Evolutionary conservation across 1,139 yeast genomes (phyloP).

Genomic region (Pichia sp.): DNA sequence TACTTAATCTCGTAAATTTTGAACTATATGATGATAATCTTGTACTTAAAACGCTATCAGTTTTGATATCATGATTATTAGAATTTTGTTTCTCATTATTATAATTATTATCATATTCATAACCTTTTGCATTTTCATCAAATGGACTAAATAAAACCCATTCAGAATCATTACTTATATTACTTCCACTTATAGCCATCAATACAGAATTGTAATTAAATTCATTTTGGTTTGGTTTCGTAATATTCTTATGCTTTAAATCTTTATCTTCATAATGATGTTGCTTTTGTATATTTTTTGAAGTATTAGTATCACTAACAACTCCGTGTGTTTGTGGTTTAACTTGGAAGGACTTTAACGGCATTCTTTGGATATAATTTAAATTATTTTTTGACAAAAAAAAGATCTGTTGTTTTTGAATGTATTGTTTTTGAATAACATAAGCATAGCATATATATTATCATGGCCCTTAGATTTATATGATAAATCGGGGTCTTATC

Average conservation of each 20-base stretch:
- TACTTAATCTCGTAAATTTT: neutral
- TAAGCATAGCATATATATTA: too few species aligned
- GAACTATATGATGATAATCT: slow-evolving; percentile 5
- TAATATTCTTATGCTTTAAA: neutral
- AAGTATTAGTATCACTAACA: too few species aligned
- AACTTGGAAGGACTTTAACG: neutral
- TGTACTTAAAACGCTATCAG: slow-evolving; percentile 10
- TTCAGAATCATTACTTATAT: slow-evolving; percentile 4
- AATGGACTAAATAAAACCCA: slow-evolving; percentile 9
- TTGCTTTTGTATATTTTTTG: too few species aligned
- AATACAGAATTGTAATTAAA: neutral
- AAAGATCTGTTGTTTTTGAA: too few species aligned
- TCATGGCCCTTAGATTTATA: too few species aligned
- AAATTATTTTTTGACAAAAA: too few species aligned
- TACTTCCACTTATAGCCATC: neutral
- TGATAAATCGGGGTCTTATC: too few species aligned
- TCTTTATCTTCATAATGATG: neutral
- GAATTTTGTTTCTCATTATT: neutral
- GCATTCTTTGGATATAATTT: neutral
- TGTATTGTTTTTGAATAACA: too few species aligned
- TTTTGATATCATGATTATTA: neutral
- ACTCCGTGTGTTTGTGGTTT: neutral
- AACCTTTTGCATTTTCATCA: neutral
- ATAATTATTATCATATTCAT: neutral
- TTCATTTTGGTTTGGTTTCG: neutral